Evolutionary conservation across 768 basidiomycete genomes (phyloP), one percentile per base, ranked within the genome.

Genomic region (Termitomyces sp.): DNA sequence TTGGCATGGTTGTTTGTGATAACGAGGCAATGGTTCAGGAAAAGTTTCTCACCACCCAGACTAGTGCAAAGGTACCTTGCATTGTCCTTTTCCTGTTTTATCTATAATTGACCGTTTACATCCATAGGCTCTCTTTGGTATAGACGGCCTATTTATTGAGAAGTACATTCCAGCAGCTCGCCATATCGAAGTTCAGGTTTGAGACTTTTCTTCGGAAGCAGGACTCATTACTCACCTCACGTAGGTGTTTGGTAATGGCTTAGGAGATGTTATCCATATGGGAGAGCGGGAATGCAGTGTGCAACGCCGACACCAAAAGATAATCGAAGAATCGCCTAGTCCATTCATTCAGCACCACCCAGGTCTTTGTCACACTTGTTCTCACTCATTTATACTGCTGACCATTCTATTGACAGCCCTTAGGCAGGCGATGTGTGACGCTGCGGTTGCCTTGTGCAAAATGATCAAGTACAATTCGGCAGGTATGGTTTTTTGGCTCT

Each of bases 281-380:
- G 84, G 85, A 40, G 88, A 90, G 67, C 78, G 89, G 15, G 89
- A 91, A 69, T 89, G 89, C 65, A 87, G 85, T 52, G 71, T 87
- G 9, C 89, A 91, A 66, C 75, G 89, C 35, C 73, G 88, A 35
- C 85, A 89, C 64, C 89, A 91, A 69, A 91, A 91, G 68, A 79
- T 91, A 3, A 82, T 91, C 24, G 89, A 91, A 64, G 89, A 90
- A 66, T 79, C 82, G 4, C 85, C 86, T 0, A 86, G 85, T 64
- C 85, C 88, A 0, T 88, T 87, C 66, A 75, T 85, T 44, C 56
- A 69, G 1, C 57, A 66, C 3, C 74, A 78, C 69, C 76, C 79
- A 35, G 82, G 86, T 82, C 63, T 20, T 55, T 42, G 35, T 75
- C 65, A 7, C 32, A 24, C 3, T 11, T 16, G 28, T 36, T 20